Percentiles rank a stretch among this genome's conserved stretches.
These are phyloP conservation scores for Incumbomyces delicatus DNA, from an alignment of 2,329 filamentous ascomycete genomes.

Conservation along the genomic window DNA sequence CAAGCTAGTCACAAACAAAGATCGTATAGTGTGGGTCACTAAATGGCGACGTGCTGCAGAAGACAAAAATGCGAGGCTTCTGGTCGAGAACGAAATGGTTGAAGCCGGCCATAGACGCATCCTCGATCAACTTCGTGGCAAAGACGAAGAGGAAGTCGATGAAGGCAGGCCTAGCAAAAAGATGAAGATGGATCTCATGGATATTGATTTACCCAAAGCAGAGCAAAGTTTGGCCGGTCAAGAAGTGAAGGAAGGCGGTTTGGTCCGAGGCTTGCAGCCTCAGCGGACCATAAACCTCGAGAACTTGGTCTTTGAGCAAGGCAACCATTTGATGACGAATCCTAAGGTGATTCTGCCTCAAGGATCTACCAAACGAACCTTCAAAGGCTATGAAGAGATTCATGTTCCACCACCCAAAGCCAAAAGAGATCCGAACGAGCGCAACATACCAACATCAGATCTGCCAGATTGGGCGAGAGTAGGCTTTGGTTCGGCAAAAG, in stretches of 20 bases:
- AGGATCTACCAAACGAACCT: constrained; percentile 86
- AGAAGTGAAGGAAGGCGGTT: constrained; percentile 51
- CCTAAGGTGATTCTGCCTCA: constrained; percentile 87
- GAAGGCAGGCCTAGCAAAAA: constrained; percentile 60
- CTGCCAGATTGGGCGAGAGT: constrained; percentile 85
- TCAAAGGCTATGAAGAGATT: constrained; percentile 98
- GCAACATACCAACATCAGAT: constrained; percentile 71
- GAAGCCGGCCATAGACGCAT: constrained; percentile 80
- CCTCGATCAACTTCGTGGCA: constrained; percentile 75
- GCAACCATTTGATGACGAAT: constrained; percentile 99
- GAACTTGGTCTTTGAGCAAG: constrained; percentile 93
- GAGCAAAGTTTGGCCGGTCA: constrained; percentile 46
- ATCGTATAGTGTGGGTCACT: constrained; percentile 94
- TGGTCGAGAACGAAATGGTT: constrained; percentile 82
- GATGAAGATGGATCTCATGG: constrained; percentile 76
- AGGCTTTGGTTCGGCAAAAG: constrained; percentile 76
- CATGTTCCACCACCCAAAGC: constrained; percentile 91
- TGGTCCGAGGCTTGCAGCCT: constrained; percentile 77
- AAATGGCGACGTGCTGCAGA: constrained; percentile 74
- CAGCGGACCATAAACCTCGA: constrained; percentile 85
- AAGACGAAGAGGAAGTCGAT: constrained; percentile 45
- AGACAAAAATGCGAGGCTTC: constrained; percentile 59
- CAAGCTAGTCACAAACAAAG: constrained; percentile 80
- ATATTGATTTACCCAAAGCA: constrained; percentile 65
- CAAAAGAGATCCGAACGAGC: constrained; percentile 68